A percentile compares a stretch with the other conserved stretches of the same genome.
Conservation (phyloP, 768 basidiomycete species). For the Rubroboletus pulcherrimus region DNA sequence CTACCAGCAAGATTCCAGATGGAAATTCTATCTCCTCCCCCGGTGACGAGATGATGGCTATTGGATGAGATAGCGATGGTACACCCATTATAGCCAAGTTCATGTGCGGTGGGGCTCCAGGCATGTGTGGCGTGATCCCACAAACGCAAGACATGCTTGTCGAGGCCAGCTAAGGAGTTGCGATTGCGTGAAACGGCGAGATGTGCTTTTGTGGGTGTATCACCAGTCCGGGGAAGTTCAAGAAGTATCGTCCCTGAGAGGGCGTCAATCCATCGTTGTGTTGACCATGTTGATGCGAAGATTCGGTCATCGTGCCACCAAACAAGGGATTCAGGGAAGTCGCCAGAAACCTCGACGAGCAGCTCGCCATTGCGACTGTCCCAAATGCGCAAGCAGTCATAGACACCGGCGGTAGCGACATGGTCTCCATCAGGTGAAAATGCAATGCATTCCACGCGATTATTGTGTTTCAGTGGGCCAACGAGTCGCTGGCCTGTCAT, state of each 20-base stretch:
- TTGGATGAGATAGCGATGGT: constrained; percentile 12
- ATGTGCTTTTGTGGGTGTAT: neutral
- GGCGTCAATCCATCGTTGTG: constrained; percentile 12
- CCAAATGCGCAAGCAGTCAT: constrained; percentile 13
- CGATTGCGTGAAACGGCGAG: constrained; percentile 12
- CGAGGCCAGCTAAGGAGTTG: constrained; percentile 1
- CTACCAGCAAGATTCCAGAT: constrained; percentile 8
- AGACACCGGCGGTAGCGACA: constrained; percentile 5
- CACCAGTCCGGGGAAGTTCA: constrained; percentile 1
- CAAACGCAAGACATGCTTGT: constrained; percentile 1
- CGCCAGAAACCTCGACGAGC: neutral
- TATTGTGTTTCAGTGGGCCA: constrained; percentile 10
- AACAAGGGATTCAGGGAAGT: constrained; percentile 13
- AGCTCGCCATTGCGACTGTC: constrained; percentile 5
- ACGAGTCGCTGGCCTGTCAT: constrained; percentile 10
- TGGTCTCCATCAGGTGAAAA: constrained; percentile 17
- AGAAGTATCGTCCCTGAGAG: constrained; percentile 7
- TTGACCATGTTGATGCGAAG: constrained; percentile 4
- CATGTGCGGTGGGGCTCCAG: neutral
- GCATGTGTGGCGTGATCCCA: constrained; percentile 8
- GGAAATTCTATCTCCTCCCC: constrained; percentile 11
- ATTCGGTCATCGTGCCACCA: constrained; percentile 18
- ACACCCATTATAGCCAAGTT: neutral
- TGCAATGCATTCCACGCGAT: constrained; percentile 7
- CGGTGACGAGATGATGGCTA: constrained; percentile 1